phyloP scores from a whole-genome alignment of 78 protist genomes.

The Polysphondylium violaceum region DNA sequence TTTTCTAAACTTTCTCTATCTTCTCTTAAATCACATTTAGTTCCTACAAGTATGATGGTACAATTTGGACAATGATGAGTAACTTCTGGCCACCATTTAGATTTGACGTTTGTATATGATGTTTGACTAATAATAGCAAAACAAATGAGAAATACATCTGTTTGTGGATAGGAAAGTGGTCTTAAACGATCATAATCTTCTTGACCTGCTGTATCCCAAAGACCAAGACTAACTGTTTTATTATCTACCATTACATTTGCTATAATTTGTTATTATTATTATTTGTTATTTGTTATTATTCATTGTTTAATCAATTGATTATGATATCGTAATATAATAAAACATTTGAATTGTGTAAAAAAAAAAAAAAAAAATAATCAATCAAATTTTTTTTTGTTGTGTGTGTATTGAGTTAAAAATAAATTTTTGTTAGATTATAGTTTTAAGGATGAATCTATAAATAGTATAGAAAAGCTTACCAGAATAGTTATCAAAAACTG shows the following conservation, averaged over 20 bases:
- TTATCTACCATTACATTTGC: constrained; percentile 82
- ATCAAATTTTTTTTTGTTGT: no score
- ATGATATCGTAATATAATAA: no score
- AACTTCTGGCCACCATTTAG: constrained; percentile 93
- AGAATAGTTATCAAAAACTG: constrained; percentile 87
- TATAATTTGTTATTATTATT: neutral
- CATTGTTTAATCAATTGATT: no score
- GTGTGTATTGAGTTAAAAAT: no score
- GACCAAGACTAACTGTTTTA: constrained; percentile 85
- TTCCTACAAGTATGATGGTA: constrained; percentile 95
- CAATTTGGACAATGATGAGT: constrained; percentile 90
- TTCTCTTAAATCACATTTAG: constrained; percentile 91
- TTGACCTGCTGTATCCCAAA: constrained; percentile 98
- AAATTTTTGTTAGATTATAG: no score
- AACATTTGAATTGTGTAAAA: no score
- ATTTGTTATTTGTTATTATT: neutral
- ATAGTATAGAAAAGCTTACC: constrained; percentile 6
- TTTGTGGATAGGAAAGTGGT: constrained; percentile 89
- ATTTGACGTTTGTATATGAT: constrained; percentile 91
- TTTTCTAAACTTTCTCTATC: constrained; percentile 83
- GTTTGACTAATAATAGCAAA: constrained; percentile 86
- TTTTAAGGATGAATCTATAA: no score
- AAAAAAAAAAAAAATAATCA: neutral
- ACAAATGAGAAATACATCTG: constrained; percentile 91
- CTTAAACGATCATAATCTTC: constrained; percentile 95